Percentiles rank a stretch among this genome's conserved stretches.
Conservation (phyloP, 352 stramenopile genomes). For the Phytophthora megakarya region DNA sequence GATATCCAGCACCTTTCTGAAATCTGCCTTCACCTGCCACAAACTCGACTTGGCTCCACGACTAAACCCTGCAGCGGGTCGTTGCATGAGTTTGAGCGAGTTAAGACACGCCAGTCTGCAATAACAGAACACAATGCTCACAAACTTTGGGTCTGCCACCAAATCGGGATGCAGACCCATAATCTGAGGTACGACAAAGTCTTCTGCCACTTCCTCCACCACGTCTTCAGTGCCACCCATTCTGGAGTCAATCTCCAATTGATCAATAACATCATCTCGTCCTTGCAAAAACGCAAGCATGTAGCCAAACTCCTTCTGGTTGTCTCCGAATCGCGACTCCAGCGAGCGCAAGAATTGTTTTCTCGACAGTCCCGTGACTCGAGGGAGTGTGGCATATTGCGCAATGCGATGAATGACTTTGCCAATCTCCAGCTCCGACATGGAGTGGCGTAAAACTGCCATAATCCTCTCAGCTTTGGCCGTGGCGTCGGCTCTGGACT, state of each 20-base stretch:
- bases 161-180: constrained; percentile 81
- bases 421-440: constrained; percentile 84
- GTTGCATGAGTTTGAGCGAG: constrained; percentile 79
- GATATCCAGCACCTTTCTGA: constrained; percentile 77
- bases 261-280: constrained; percentile 69
- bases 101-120: constrained; percentile 83
- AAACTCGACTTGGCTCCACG: constrained; percentile 72
- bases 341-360: constrained; percentile 83
- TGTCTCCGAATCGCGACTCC: constrained; percentile 65
- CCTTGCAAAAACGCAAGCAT: constrained; percentile 79
- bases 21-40: constrained; percentile 85
- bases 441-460: constrained; percentile 77
- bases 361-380: constrained; percentile 70
- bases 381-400: constrained; percentile 78
- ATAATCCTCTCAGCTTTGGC: constrained; percentile 81
- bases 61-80: constrained; percentile 49
- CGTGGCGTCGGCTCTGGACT: constrained; percentile 64
- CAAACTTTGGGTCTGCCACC: constrained; percentile 73
- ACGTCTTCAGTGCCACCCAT: constrained; percentile 5
- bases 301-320: constrained; percentile 68
- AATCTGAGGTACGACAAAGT: constrained; percentile 68
- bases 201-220: constrained; percentile 9
- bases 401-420: constrained; percentile 82
- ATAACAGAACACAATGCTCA: constrained; percentile 84
- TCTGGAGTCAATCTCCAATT: constrained; percentile 60